Conservation (phyloP, 352 stramenopile species). For the Globisporangium paddicum region DNA sequence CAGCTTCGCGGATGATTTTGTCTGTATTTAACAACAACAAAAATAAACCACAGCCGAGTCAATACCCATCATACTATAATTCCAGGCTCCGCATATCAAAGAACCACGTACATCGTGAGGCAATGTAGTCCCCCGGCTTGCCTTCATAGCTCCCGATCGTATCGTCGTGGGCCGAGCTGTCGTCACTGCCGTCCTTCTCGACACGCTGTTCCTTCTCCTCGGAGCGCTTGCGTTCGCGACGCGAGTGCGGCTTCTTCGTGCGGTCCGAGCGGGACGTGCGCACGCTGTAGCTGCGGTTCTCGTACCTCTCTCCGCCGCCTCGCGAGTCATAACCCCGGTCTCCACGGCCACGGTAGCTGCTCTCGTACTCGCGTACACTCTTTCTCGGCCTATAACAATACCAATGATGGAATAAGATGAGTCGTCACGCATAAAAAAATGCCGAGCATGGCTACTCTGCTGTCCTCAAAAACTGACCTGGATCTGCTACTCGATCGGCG, state of each 20-base stretch:
- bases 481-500: slow-evolving; percentile 15
- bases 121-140: slow-evolving; percentile 84
- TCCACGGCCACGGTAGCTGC: slow-evolving; percentile 2
- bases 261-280: slow-evolving; percentile 8
- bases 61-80: background rate
- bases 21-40: slow-evolving; percentile 32
- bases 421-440: background rate
- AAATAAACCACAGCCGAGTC: background rate
- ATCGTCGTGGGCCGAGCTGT: slow-evolving; percentile 77
- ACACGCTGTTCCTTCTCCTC: slow-evolving; percentile 10
- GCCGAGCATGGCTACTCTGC: too few relatives aligned
- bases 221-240: slow-evolving; percentile 8
- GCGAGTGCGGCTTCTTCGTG: slow-evolving; percentile 9
- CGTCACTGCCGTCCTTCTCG: slow-evolving; percentile 55
- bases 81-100: background rate
- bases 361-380: slow-evolving; percentile 9
- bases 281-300: slow-evolving; percentile 17
- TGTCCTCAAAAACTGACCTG: background rate
- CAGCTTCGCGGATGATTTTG: slow-evolving; percentile 90
- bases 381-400: slow-evolving; percentile 4
- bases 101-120: slow-evolving; percentile 52
- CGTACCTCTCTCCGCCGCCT: background rate
- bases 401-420: background rate
- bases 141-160: slow-evolving; percentile 79
- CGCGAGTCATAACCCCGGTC: slow-evolving; percentile 3